A percentile compares a stretch with the other conserved stretches of the same genome.
Conservation (phyloP, 768 basidiomycete species). For the Lactarius hengduanensis region DNA sequence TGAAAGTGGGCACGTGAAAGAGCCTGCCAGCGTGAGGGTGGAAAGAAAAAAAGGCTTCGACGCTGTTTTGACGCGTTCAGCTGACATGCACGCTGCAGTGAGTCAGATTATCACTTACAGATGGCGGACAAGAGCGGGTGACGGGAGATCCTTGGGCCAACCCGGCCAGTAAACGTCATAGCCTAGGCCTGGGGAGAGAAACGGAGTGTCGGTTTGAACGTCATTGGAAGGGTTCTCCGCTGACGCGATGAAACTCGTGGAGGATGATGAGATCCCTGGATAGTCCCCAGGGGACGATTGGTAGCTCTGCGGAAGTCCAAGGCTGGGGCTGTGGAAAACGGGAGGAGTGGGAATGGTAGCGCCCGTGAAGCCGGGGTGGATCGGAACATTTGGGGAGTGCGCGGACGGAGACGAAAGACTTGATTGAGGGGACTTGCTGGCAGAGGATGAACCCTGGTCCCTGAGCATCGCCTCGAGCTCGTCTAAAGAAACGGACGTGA, state of each 20-base stretch:
- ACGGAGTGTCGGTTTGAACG: not conserved
- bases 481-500: conserved; percentile 39
- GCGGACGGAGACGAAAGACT: conserved; percentile 9
- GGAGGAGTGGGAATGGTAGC: not conserved
- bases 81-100: not conserved
- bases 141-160: conserved; percentile 65
- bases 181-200: conserved; percentile 7
- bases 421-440: conserved; percentile 3
- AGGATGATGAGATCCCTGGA: not conserved
- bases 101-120: conserved; percentile 45
- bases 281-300: conserved; percentile 3
- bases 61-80: conserved; percentile 39
- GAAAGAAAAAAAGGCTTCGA: conserved; percentile 77
- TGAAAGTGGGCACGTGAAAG: conserved; percentile 65
- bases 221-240: conserved; percentile 1
- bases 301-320: conserved; percentile 12
- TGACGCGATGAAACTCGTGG: conserved; percentile 5
- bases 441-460: conserved; percentile 11
- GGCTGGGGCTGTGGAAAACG: conserved; percentile 5
- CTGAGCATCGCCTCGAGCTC: conserved; percentile 69
- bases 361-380: conserved; percentile 6
- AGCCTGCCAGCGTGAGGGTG: conserved; percentile 72
- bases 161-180: conserved; percentile 25
- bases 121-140: conserved; percentile 60
- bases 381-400: conserved; percentile 15